Percentiles rank a stretch among this genome's conserved stretches.
phyloP scores from a whole-genome alignment of 495 filamentous ascomycete species.

The Darksidea phi region DNA sequence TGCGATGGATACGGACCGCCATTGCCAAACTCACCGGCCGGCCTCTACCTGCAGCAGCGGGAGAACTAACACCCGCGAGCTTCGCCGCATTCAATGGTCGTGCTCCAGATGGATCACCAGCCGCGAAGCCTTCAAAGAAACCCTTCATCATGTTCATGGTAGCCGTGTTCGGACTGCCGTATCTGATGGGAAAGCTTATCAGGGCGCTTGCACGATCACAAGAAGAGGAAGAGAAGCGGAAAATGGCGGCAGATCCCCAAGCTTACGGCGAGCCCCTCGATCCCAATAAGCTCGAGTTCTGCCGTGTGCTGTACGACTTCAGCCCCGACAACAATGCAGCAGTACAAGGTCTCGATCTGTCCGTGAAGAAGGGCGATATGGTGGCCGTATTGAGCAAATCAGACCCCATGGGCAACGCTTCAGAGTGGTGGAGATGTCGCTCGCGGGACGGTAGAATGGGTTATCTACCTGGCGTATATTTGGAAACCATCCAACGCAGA shows the following conservation, averaged over 20 bases:
- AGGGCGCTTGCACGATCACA: slow-evolving; percentile 76
- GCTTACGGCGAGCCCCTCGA: slow-evolving; percentile 58
- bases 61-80: slow-evolving; percentile 78
- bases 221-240: slow-evolving; percentile 70
- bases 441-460: slow-evolving; percentile 88
- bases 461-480: slow-evolving; percentile 84
- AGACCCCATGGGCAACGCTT: slow-evolving; percentile 86
- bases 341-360: slow-evolving; percentile 73
- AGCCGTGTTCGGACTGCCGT: slow-evolving; percentile 91
- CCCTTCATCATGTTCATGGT: slow-evolving; percentile 94
- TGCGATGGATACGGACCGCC: slow-evolving; percentile 88
- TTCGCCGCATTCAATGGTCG: slow-evolving; percentile 86
- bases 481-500: slow-evolving; percentile 74
- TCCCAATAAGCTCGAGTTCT: slow-evolving; percentile 89
- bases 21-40: slow-evolving; percentile 93
- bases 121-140: slow-evolving; percentile 78
- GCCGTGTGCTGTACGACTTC: slow-evolving; percentile 91
- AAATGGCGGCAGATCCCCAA: slow-evolving; percentile 52
- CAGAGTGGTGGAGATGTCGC: slow-evolving; percentile 96
- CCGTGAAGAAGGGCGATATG: slow-evolving; percentile 91
- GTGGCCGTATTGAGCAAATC: slow-evolving; percentile 92
- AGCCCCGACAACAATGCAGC: slow-evolving; percentile 60
- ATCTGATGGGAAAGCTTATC: slow-evolving; percentile 94
- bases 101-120: slow-evolving; percentile 56
- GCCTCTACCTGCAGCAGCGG: slow-evolving; percentile 81